Conservation (phyloP, 139 green algal species). For the Picochlorum costavermella region DNA sequence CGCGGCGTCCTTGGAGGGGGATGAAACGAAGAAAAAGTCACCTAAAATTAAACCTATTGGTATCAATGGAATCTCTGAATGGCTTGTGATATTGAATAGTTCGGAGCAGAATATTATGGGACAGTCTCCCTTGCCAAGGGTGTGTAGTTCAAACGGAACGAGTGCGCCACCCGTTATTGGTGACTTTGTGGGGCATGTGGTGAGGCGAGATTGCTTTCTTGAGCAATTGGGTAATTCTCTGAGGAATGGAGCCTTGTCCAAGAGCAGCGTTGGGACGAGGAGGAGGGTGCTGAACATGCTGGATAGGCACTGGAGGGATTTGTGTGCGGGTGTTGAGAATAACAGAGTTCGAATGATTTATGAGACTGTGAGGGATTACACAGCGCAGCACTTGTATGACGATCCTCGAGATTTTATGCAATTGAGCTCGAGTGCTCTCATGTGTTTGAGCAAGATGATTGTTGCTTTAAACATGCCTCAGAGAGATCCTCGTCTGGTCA, state of each 20-base stretch:
- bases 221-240: conserved; percentile 1
- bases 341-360: conserved; percentile 9
- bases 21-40: no score
- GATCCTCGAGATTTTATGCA: background rate
- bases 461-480: conserved; percentile 4
- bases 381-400: background rate
- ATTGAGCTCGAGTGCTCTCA: background rate
- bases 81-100: no score
- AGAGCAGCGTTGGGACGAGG: background rate
- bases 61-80: no score
- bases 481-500: conserved; percentile 6
- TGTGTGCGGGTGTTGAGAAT: conserved; percentile 4
- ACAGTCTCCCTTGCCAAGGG: no score
- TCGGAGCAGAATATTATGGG: no score
- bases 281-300: conserved; percentile 5
- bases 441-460: conserved; percentile 4
- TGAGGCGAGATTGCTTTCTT: conserved; percentile 1
- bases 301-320: background rate
- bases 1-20: no score
- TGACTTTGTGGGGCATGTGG: no score
- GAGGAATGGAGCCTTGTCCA: conserved; percentile 5
- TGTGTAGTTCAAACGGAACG: no score
- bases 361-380: conserved; percentile 6
- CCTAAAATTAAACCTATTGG: no score
- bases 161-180: no score